Percentiles rank a stretch among this genome's conserved stretches.
phyloP scores from a whole-genome alignment of 306 rosid species.

The Vachellia collinsii region DNA sequence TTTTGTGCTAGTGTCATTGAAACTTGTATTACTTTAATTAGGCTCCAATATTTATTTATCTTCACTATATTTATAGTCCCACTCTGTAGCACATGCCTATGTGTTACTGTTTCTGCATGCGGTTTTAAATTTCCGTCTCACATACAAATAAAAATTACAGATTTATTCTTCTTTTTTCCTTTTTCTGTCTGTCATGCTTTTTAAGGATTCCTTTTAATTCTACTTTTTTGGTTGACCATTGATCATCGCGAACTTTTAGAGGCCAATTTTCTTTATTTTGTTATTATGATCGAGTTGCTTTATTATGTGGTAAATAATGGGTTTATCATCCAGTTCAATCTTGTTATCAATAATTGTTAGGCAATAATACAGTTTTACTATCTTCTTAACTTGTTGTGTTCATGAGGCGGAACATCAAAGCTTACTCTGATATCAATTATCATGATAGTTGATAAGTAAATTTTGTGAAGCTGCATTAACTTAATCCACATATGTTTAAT shows the following conservation, averaged over 20 bases:
- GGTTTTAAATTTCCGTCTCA: conserved; percentile 32
- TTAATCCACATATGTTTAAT: no score
- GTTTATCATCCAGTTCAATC: not conserved
- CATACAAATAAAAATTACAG: conserved; percentile 15
- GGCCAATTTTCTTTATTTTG: not conserved
- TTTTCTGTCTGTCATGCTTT: conserved; percentile 43
- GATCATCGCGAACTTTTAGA: not conserved
- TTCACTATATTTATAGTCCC: conserved; percentile 3
- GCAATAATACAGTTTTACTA: not conserved
- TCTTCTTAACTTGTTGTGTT: not conserved
- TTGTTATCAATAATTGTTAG: not conserved
- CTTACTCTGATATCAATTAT: no score
- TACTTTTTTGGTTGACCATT: conserved; percentile 41
- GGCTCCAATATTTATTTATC: conserved; percentile 43
- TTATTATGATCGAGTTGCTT: not conserved
- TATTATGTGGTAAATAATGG: not conserved
- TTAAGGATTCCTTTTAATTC: conserved; percentile 34
- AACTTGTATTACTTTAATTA: conserved; percentile 32
- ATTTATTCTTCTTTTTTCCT: conserved; percentile 30
- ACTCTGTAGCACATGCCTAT: conserved; percentile 46
- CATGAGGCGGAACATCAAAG: not conserved
- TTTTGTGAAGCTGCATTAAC: not conserved
- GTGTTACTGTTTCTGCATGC: conserved; percentile 52
- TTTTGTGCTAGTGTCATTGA: conserved; percentile 13
- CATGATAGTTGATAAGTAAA: no score